These are phyloP conservation scores for Plasmodium cynomolgi DNA, from an alignment of 169 alveolate genomes.

Conservation along the genomic window DNA sequence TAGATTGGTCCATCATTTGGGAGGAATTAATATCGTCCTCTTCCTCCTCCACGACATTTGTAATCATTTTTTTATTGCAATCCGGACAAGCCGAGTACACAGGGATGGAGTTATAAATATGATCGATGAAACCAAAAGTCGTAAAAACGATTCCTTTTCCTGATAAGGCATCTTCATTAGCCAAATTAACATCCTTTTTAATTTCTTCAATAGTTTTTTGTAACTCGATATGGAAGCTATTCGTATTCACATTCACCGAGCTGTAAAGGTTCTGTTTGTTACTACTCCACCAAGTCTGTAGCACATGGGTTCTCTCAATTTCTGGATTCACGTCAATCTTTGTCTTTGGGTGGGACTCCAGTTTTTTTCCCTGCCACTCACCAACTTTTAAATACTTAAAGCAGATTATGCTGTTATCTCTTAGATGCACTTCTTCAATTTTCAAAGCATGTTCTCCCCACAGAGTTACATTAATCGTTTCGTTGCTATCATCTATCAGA, in stretches of 20 bases:
- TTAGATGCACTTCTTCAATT: conserved; percentile 33
- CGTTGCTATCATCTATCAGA: conserved; percentile 77
- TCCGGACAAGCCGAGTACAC: conserved; percentile 81
- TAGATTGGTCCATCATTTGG: conserved; percentile 14
- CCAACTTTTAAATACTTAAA: conserved; percentile 78
- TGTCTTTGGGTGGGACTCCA: conserved; percentile 80
- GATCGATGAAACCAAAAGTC: conserved; percentile 68
- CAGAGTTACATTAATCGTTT: conserved; percentile 79
- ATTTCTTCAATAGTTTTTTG: conserved; percentile 75
- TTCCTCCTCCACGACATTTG: conserved; percentile 45
- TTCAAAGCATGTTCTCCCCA: conserved; percentile 79
- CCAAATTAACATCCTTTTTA: conserved; percentile 69
- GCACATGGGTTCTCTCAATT: conserved; percentile 75
- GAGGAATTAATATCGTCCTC: neutral
- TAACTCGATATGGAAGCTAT: neutral
- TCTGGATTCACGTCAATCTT: conserved; percentile 80
- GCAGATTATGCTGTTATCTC: conserved; percentile 28
- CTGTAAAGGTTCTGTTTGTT: conserved; percentile 56
- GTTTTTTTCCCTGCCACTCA: conserved; percentile 84
- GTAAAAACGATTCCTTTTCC: conserved; percentile 78
- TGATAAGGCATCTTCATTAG: conserved; percentile 43
- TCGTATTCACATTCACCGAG: neutral
- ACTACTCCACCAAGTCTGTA: conserved; percentile 82
- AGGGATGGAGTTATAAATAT: conserved; percentile 47
- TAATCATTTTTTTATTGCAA: conserved; percentile 81